phyloP scores from a whole-genome alignment of 306 rosid genomes.

The Purshia tridentata region DNA sequence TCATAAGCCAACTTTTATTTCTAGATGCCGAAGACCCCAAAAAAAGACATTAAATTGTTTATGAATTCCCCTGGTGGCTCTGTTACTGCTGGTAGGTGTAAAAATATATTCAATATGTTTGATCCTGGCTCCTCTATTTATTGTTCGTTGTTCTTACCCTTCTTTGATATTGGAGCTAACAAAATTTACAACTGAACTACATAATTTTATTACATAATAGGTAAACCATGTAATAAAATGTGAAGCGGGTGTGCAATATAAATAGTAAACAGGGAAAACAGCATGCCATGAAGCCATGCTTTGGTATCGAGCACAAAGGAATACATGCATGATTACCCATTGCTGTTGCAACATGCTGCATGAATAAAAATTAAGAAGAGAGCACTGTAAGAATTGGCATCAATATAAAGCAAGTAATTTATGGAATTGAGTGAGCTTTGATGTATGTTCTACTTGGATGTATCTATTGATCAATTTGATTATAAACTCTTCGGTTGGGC shows the following conservation, averaged over 20 bases:
- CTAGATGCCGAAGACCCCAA: slow-evolving; percentile 90
- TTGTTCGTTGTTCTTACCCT: too few species aligned
- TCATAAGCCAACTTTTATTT: too few species aligned
- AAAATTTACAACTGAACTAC: neutral
- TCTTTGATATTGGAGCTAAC: too few species aligned
- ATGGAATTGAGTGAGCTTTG: neutral
- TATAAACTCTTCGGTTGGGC: neutral
- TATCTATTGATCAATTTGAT: neutral
- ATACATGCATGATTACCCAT: neutral
- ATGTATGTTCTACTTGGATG: neutral
- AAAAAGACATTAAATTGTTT: slow-evolving; percentile 75
- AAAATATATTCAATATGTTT: slow-evolving; percentile 1
- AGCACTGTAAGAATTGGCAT: neutral
- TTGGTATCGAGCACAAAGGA: neutral
- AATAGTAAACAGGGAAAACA: neutral
- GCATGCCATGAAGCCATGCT: neutral
- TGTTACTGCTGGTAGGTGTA: slow-evolving; percentile 79
- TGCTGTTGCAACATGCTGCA: neutral
- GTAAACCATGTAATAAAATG: neutral
- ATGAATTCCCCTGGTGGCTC: slow-evolving; percentile 98
- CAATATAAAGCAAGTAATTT: neutral
- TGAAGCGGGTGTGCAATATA: neutral
- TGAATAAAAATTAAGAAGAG: neutral
- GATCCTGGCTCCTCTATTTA: neutral
- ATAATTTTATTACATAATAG: neutral